Evolutionary conservation across 495 filamentous ascomycete genomes (phyloP).

Genomic region (Xylaria grammica): DNA sequence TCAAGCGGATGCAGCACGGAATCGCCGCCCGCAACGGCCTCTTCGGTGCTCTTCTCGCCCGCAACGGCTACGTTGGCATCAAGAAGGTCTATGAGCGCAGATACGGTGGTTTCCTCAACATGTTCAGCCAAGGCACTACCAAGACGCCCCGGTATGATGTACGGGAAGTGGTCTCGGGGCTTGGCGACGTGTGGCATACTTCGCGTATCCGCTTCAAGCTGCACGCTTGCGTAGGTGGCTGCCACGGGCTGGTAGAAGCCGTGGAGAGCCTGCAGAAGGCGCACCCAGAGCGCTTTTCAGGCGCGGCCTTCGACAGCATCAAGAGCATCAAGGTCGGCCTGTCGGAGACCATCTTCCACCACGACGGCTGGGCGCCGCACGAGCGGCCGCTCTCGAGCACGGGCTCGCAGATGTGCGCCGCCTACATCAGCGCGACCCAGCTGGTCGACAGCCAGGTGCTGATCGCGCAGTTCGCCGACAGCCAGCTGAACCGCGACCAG

Average conservation of each 20-base stretch:
- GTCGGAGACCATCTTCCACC: slow-evolving; percentile 37
- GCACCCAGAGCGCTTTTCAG: slow-evolving; percentile 7
- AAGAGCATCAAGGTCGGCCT: slow-evolving; percentile 19
- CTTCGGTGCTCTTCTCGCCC: slow-evolving; percentile 46
- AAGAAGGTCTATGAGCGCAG: slow-evolving; percentile 49
- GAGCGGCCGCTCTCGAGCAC: slow-evolving; percentile 44
- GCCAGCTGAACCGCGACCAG: slow-evolving; percentile 43
- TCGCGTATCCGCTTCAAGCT: slow-evolving; percentile 45
- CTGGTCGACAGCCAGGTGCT: slow-evolving; percentile 47
- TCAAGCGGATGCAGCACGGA: slow-evolving; percentile 54
- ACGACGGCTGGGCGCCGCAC: slow-evolving; percentile 45
- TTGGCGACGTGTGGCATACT: slow-evolving; percentile 48
- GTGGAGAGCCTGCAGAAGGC: slow-evolving; percentile 15
- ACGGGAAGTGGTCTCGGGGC: slow-evolving; percentile 39
- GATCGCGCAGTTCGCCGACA: slow-evolving; percentile 38
- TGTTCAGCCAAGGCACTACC: slow-evolving; percentile 42
- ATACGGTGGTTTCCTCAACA: slow-evolving; percentile 51
- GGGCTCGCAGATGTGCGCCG: slow-evolving; percentile 51
- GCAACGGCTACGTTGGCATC: slow-evolving; percentile 48
- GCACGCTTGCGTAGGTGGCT: slow-evolving; percentile 44
- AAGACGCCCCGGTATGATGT: slow-evolving; percentile 37
- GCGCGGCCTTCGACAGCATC: not conserved
- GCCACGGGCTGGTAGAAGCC: slow-evolving; percentile 33
- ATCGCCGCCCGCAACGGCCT: slow-evolving; percentile 54
- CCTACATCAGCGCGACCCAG: slow-evolving; percentile 49